Conservation (phyloP, 2,329 filamentous ascomycete genomes). For the Hypoxylon sp. region DNA sequence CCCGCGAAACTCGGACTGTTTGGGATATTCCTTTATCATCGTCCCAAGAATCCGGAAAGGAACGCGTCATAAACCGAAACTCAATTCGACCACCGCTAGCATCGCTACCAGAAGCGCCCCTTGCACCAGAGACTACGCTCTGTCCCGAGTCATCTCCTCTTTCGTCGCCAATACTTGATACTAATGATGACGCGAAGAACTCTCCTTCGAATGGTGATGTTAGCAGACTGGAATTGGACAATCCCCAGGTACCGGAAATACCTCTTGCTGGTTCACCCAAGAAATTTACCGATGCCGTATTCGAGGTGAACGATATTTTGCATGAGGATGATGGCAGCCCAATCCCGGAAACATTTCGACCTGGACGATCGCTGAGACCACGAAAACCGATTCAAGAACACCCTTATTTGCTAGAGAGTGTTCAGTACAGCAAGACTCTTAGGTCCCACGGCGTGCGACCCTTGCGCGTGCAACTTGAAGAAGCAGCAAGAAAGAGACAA, state of each 20-base stretch:
- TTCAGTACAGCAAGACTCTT: conserved; percentile 66
- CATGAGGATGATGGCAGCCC: conserved; percentile 32
- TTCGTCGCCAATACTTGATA: conserved; percentile 34
- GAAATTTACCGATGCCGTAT: conserved; percentile 27
- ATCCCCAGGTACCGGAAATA: conserved; percentile 23
- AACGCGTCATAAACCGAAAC: conserved; percentile 49
- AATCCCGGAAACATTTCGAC: conserved; percentile 25
- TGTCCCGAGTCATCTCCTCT: conserved; percentile 35
- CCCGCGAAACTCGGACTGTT: conserved; percentile 37
- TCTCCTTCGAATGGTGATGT: conserved; percentile 3
- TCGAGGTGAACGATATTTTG: conserved; percentile 30
- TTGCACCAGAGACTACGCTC: conserved; percentile 4
- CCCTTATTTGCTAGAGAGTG: conserved; percentile 70
- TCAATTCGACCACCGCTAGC: conserved; percentile 48
- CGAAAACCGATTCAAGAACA: conserved; percentile 74
- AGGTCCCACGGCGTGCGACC: conserved; percentile 70
- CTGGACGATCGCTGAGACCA: conserved; percentile 67
- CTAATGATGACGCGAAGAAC: conserved; percentile 16
- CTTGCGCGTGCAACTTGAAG: conserved; percentile 59
- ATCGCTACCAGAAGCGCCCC: background rate
- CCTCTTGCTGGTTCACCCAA: conserved; percentile 15
- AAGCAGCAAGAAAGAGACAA: conserved; percentile 51
- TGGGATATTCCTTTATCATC: conserved; percentile 55
- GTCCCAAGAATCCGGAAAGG: conserved; percentile 41
- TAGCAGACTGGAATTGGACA: background rate